Base-by-base conservation (phyloP, 176 grass and related monocot species). In the Hordeum marinum region DNA sequence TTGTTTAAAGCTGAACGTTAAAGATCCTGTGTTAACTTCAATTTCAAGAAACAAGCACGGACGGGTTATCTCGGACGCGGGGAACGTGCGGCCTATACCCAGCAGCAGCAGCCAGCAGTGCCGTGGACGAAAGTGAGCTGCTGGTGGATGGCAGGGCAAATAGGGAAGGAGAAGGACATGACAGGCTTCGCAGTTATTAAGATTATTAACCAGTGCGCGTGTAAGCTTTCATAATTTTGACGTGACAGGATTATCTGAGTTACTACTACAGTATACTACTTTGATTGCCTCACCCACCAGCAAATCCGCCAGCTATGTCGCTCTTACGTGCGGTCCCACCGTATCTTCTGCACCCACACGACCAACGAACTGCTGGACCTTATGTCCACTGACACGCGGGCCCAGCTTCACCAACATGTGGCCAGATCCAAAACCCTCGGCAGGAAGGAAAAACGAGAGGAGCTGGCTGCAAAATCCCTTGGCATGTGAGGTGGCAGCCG, bases 251-350 rank as follows among this genome's bases (percentile, higher is more conserved):
- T 57, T 21, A 57, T 21, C 20, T 57, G 20, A 57, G 17, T 55
- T 57, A 57, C 4, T 15, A 50, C 11, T 46, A n/a, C n/a, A n/a
- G n/a, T 4, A 12, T 48, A 17, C 17, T 55, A 8, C 50, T 8
- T 55, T 55, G 52, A 8, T 55, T 55, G 52, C 18, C 34, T 36
- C 35, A 6, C 6, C 46, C 82, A 24, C 84, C 37, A 55, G 55
- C 75, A 43, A 13, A 72, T 31, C 74, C 1, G 60, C 82, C 37
- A 79, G 58, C 34, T 34, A 39, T 3, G 25, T 32, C 18, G 12
- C 72, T 25, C 72, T 20, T 80, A 76, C 45, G 10, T 0, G 20
- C 31, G 68, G 83, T 4, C 88, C 79, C 83, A 90, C 83, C 79
- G 77, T 74, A 86, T 90, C 76, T 83, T 18, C 40, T 13, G 12